Percentiles rank a stretch among this genome's conserved stretches.
phyloP scores from a whole-genome alignment of 495 filamentous ascomycete species.

The Podospora pseudocomata region DNA sequence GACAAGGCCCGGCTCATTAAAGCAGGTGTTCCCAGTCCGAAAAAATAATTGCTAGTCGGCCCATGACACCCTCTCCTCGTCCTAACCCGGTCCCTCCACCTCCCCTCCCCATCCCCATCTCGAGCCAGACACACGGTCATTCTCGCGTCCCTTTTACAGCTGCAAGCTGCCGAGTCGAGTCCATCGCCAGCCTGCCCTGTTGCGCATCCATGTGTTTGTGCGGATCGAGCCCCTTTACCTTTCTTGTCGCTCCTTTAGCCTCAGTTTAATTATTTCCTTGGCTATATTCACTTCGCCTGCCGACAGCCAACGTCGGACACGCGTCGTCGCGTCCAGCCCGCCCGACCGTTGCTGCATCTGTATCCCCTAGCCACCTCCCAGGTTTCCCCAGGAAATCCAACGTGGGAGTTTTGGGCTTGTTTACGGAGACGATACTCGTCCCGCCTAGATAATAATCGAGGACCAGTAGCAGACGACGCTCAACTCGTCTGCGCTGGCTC shows the following conservation, averaged over 20 bases:
- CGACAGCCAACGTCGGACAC: conserved; percentile 24
- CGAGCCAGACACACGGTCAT: conserved; percentile 22
- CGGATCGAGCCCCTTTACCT: conserved; percentile 15
- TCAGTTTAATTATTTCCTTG: conserved; percentile 11
- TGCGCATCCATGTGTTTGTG: conserved; percentile 31
- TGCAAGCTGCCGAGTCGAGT: conserved; percentile 30
- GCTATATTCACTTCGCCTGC: conserved; percentile 21
- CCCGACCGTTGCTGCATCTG: conserved; percentile 14
- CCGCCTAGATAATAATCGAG: conserved; percentile 24
- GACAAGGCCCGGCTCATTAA: conserved; percentile 32
- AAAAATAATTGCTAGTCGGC: conserved; percentile 19
- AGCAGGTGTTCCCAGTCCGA: conserved; percentile 20
- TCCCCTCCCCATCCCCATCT: neutral
- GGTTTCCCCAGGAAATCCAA: conserved; percentile 6
- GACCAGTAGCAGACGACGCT: conserved; percentile 45
- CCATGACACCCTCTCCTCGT: conserved; percentile 18
- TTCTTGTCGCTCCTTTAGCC: conserved; percentile 37
- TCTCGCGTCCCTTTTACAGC: conserved; percentile 22
- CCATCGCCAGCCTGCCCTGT: conserved; percentile 15
- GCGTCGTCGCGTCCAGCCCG: conserved; percentile 37
- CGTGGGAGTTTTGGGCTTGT: neutral
- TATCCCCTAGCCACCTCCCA: neutral
- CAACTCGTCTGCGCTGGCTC: conserved; percentile 54
- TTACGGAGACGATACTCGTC: conserved; percentile 24
- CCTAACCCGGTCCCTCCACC: neutral